phyloP scores from a whole-genome alignment of 257 asterid species.

The Solanum bukasovii region DNA sequence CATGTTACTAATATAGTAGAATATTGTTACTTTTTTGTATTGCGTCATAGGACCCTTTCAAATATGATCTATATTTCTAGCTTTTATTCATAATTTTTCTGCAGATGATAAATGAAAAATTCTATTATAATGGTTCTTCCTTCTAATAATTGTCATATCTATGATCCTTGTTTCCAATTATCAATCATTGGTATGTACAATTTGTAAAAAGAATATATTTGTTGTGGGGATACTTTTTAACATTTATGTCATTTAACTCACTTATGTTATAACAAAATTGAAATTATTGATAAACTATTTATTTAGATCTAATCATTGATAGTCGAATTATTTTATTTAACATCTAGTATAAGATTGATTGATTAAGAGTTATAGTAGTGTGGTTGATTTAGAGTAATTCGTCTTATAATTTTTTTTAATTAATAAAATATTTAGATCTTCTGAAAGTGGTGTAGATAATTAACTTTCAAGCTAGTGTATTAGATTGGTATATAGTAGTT shows the following conservation, averaged over 20 bases:
- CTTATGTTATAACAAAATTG: neutral
- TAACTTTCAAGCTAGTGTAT: neutral
- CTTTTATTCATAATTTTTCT: neutral
- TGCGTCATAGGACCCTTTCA: neutral
- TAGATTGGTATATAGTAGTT: neutral
- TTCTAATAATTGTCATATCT: neutral
- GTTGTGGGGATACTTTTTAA: neutral
- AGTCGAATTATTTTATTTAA: neutral
- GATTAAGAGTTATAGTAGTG: neutral
- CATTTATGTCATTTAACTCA: neutral
- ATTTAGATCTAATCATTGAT: neutral
- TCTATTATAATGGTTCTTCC: neutral
- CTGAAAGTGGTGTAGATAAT: neutral
- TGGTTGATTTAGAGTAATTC: neutral
- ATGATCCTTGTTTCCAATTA: neutral
- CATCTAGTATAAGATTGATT: neutral
- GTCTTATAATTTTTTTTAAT: neutral
- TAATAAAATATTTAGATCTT: neutral
- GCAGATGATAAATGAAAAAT: neutral
- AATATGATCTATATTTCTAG: neutral
- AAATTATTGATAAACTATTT: neutral
- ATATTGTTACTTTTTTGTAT: neutral
- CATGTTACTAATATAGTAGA: neutral
- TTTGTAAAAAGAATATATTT: neutral
- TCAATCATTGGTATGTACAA: neutral